Evolutionary conservation across 1,284 basidiomycete genomes (phyloP).

Genomic region (Rhodotorula sp.): DNA sequence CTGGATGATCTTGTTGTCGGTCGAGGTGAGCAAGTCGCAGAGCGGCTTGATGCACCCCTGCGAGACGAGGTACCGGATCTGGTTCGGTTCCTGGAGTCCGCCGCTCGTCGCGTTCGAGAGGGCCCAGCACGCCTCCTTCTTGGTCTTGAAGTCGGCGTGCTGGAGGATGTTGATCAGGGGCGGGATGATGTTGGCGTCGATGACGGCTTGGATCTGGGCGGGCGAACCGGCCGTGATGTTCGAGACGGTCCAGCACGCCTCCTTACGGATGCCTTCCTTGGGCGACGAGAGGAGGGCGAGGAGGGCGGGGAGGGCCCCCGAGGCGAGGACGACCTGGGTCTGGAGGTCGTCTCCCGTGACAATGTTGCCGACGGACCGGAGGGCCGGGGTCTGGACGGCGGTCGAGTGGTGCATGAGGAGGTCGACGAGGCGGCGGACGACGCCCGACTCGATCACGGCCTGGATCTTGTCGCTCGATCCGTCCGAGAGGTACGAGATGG

Average conservation of each 20-base stretch:
- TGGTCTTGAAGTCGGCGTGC: constrained; percentile 98
- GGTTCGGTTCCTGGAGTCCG: constrained; percentile 90
- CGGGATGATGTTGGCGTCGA: constrained; percentile 77
- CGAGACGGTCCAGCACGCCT: constrained; percentile 99
- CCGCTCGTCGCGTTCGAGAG: constrained; percentile 99
- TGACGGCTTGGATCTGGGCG: constrained; percentile 85
- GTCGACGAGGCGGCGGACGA: constrained; percentile 95
- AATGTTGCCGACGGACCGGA: constrained; percentile 97
- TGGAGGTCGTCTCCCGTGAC: constrained; percentile 98
- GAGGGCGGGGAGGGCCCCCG: constrained; percentile 88
- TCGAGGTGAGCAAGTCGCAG: constrained; percentile 90
- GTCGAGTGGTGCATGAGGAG: constrained; percentile 96
- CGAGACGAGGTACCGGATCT: constrained; percentile 95
- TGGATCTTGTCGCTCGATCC: constrained; percentile 99
- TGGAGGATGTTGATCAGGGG: constrained; percentile 97
- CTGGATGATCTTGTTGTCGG: constrained; percentile 99
- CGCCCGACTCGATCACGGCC: constrained; percentile 97
- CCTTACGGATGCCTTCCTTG: constrained; percentile 89
- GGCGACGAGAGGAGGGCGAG: constrained; percentile 88
- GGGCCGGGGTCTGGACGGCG: constrained; percentile 96
- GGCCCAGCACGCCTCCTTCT: constrained; percentile 99
- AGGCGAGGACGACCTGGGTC: constrained; percentile 96
- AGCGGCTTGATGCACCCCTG: constrained; percentile 99
- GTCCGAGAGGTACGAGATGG: constrained; percentile 98
- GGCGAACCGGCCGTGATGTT: constrained; percentile 98